Percentiles rank a stretch among this genome's conserved stretches.
These are phyloP conservation scores for Pyrrhoderma noxium DNA, from an alignment of 1,284 basidiomycete genomes.

Conservation along the genomic window DNA sequence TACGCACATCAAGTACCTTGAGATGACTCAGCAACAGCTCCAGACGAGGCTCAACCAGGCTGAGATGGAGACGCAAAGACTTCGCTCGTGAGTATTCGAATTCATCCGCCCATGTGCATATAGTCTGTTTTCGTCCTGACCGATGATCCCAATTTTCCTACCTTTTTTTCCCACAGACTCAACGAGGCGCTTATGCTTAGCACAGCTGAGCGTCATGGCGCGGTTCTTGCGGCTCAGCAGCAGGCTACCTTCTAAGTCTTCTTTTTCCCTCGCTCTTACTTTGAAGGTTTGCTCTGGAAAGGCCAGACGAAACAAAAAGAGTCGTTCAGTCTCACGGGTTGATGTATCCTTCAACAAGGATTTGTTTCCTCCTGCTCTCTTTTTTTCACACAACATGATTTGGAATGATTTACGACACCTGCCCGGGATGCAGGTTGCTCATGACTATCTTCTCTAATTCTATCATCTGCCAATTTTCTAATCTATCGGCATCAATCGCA, in stretches of 20 bases:
- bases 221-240: slow-evolving; percentile 43
- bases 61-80: slow-evolving; percentile 67
- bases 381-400: slow-evolving; percentile 14
- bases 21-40: slow-evolving; percentile 64
- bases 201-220: slow-evolving; percentile 61
- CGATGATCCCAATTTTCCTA: slow-evolving; percentile 3
- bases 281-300: slow-evolving; percentile 11
- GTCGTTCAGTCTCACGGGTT: neutral
- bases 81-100: slow-evolving; percentile 42
- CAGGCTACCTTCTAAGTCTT: slow-evolving; percentile 42
- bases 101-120: neutral
- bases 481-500: slow-evolving; percentile 12
- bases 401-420: slow-evolving; percentile 17
- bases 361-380: slow-evolving; percentile 8
- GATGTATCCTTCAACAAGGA: neutral
- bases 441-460: slow-evolving; percentile 7
- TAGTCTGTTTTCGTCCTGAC: slow-evolving; percentile 5
- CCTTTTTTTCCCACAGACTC: slow-evolving; percentile 36
- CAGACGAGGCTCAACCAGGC: slow-evolving; percentile 67
- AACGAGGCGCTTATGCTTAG: slow-evolving; percentile 82
- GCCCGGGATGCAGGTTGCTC: slow-evolving; percentile 17
- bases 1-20: slow-evolving; percentile 72
- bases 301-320: slow-evolving; percentile 16
- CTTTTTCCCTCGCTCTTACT: neutral
- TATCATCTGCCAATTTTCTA: slow-evolving; percentile 3